Evolutionary conservation across 495 filamentous ascomycete genomes (phyloP).

Genomic region (Aspergillus baeticus): DNA sequence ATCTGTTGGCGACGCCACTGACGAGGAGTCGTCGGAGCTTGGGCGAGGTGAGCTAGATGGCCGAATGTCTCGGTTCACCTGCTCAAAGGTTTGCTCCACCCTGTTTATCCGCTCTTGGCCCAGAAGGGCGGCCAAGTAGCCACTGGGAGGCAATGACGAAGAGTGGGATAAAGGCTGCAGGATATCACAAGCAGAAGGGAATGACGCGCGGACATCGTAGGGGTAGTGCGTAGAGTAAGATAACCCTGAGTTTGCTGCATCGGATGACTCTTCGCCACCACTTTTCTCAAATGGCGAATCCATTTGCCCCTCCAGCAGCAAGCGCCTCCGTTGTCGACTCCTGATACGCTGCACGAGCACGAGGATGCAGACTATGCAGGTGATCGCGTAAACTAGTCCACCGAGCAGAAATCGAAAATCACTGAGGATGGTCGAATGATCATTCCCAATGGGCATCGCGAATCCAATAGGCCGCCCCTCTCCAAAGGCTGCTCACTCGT

Average conservation of each 20-base stretch:
- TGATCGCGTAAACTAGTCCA: constrained; percentile 17
- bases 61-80: constrained; percentile 3
- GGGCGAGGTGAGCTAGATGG: background rate
- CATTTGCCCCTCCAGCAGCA: constrained; percentile 20
- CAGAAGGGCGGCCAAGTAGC: constrained; percentile 22
- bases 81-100: constrained; percentile 8
- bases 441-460: constrained; percentile 22
- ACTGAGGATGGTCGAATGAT: constrained; percentile 9
- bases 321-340: constrained; percentile 14
- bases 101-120: constrained; percentile 14
- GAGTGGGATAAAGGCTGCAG: constrained; percentile 35
- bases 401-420: constrained; percentile 14
- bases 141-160: constrained; percentile 30
- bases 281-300: constrained; percentile 21
- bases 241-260: constrained; percentile 12
- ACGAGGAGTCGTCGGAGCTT: constrained; percentile 1
- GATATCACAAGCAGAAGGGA: constrained; percentile 37
- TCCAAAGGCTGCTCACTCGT: constrained; percentile 1
- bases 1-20: constrained; percentile 7
- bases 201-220: constrained; percentile 9
- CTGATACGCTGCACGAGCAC: constrained; percentile 21
- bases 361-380: constrained; percentile 21
- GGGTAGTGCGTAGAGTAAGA: background rate
- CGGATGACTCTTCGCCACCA: constrained; percentile 20
- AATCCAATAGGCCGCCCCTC: background rate